Percentiles rank a stretch among this genome's conserved stretches.
phyloP scores from a whole-genome alignment of 1,284 basidiomycete species.

The Sporisorium iseilematis-ciliati region DNA sequence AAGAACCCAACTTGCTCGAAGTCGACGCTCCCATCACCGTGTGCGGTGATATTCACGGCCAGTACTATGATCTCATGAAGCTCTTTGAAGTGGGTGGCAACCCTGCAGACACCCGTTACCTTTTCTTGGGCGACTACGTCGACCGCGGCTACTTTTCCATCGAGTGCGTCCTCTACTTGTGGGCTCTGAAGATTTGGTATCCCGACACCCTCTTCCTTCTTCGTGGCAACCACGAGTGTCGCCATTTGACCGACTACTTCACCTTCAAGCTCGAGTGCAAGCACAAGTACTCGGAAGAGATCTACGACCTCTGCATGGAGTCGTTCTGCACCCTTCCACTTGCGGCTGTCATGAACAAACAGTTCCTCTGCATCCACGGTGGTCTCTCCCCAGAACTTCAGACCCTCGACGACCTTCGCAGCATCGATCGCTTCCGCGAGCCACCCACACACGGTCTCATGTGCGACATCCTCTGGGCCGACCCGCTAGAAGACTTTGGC shows the following conservation, averaged over 20 bases:
- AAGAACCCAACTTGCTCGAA: slow-evolving; percentile 88
- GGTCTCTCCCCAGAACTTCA: slow-evolving; percentile 90
- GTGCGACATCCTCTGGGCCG: slow-evolving; percentile 95
- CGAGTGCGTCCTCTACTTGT: slow-evolving; percentile 69
- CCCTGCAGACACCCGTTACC: slow-evolving; percentile 68
- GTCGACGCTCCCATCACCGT: slow-evolving; percentile 92
- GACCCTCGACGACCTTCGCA: slow-evolving; percentile 87
- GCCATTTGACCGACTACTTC: slow-evolving; percentile 69
- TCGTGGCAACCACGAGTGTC: slow-evolving; percentile 70
- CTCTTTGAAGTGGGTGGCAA: slow-evolving; percentile 69
- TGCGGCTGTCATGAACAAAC: slow-evolving; percentile 96
- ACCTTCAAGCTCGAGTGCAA: slow-evolving; percentile 70
- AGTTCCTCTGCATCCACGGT: slow-evolving; percentile 94
- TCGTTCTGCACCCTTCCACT: slow-evolving; percentile 92
- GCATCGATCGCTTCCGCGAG: slow-evolving; percentile 94
- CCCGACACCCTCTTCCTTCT: slow-evolving; percentile 68
- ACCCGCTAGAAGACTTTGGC: slow-evolving; percentile 93
- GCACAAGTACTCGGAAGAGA: slow-evolving; percentile 70
- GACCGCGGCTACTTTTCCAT: slow-evolving; percentile 70
- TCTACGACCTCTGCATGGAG: slow-evolving; percentile 73
- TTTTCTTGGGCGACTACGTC: slow-evolving; percentile 69
- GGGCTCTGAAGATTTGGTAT: slow-evolving; percentile 70
- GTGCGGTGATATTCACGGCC: slow-evolving; percentile 69
- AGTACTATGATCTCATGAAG: slow-evolving; percentile 70
- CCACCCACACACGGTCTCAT: slow-evolving; percentile 93